Base-by-base conservation (phyloP, 2,329 filamentous ascomycete species). In the Iodosphaeria phyllophila region DNA sequence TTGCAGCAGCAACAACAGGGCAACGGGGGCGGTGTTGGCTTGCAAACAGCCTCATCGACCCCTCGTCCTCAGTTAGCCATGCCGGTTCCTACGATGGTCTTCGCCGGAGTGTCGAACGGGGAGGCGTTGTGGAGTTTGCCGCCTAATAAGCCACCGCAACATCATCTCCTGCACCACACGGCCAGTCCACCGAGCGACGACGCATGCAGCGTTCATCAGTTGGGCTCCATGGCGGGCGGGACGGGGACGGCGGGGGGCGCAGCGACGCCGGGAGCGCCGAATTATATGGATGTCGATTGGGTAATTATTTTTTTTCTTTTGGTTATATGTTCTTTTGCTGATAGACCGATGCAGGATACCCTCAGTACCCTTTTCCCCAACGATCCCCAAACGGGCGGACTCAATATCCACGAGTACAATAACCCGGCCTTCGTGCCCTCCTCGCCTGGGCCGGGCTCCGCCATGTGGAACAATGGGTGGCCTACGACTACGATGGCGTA, bases 101-200 rank as follows among this genome's bases (percentile, higher is more conserved):
- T 54, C 30, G 49, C 54, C 4, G 56, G 56, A 5, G 53, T 60
- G 2, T 51, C 54, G 4, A 54, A 60, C 30, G 55, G 57, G 4
- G 55, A 62, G 32, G 50, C 48, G 0, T 40, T 61, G 8, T 63
- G 57, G 55, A 44, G 45, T 13, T 29, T 54, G 6, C 48, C 54
- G 8, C 47, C 50, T 2, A 46, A 40, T 15, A 46, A 47, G 22
- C n/a, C n/a, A n/a, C n/a, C n/a, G n/a, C n/a, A n/a, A n/a, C 40
- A 44, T 9, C n/a, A n/a, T n/a, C n/a, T n/a, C n/a, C n/a, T n/a
- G n/a, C n/a, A n/a, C n/a, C n/a, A n/a, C n/a, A n/a, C n/a, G n/a
- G 44, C 46, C 5, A 58, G 54, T 28, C 54, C 56, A 0, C 52
- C 46, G n/a, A 51, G 50, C 19, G 54, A 50, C 36, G 56, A 59